Percentiles rank a stretch among this genome's conserved stretches.
Conservation (phyloP, 257 asterid species). For the Scutellaria barbata region DNA sequence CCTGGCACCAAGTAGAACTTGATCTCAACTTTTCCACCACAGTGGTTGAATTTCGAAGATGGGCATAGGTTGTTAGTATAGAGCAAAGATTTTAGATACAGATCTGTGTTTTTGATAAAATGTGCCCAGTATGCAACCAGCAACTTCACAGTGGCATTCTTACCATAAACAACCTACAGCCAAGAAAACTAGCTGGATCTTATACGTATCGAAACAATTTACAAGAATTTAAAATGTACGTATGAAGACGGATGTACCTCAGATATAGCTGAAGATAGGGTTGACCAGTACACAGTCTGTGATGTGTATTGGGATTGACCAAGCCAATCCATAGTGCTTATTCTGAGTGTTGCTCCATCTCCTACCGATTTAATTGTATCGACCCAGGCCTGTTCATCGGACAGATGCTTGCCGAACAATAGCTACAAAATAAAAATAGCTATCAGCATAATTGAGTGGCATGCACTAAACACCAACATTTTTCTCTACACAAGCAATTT, state of each 20-base stretch:
- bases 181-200: background rate
- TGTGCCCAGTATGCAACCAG: conserved; percentile 84
- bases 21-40: conserved; percentile 77
- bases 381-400: conserved; percentile 92
- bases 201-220: background rate
- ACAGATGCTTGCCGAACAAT: conserved; percentile 60
- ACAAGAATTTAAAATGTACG: background rate
- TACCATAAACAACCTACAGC: conserved; percentile 68
- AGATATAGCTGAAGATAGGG: conserved; percentile 79
- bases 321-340: conserved; percentile 92
- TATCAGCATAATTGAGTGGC: conserved; percentile 13
- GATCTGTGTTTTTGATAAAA: conserved; percentile 65
- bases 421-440: conserved; percentile 54
- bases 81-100: conserved; percentile 72
- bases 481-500: background rate
- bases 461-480: too few species aligned
- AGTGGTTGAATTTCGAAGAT: conserved; percentile 65
- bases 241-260: conserved; percentile 50
- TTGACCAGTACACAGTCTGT: conserved; percentile 68
- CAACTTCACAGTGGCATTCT: conserved; percentile 67
- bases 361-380: conserved; percentile 79
- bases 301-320: conserved; percentile 78
- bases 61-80: conserved; percentile 72
- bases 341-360: conserved; percentile 61
- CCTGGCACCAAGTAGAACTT: conserved; percentile 81